A percentile compares a stretch with the other conserved stretches of the same genome.
These are phyloP conservation scores for Coriolopsis trogii DNA, from an alignment of 1,284 basidiomycete species.

Conservation along the genomic window DNA sequence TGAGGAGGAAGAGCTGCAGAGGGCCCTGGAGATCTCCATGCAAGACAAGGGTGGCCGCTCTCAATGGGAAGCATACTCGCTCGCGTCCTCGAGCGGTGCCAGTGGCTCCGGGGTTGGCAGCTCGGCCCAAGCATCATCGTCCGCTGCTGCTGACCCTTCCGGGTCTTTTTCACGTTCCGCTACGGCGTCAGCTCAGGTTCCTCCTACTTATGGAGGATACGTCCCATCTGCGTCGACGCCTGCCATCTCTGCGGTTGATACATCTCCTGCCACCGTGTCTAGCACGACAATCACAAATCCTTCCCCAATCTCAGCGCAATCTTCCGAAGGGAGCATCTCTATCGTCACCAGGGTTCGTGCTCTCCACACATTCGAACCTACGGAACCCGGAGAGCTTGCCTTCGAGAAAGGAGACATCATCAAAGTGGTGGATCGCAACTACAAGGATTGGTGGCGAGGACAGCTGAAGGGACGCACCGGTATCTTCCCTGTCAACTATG, in stretches of 20 bases:
- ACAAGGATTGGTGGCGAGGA: conserved; percentile 99
- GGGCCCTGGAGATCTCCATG: conserved; percentile 87
- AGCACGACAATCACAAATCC: conserved; percentile 22
- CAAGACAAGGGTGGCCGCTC: conserved; percentile 82
- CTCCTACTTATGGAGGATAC: conserved; percentile 35
- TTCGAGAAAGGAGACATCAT: conserved; percentile 96
- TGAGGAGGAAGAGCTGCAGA: conserved; percentile 92
- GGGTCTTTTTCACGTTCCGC: conserved; percentile 23
- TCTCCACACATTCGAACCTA: conserved; percentile 88
- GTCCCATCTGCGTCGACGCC: conserved; percentile 35
- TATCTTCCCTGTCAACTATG: conserved; percentile 98
- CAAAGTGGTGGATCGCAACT: conserved; percentile 93
- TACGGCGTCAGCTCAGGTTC: conserved; percentile 13
- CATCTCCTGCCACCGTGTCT: conserved; percentile 27
- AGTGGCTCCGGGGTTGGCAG: conserved; percentile 41
- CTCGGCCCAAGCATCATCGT: conserved; percentile 26
- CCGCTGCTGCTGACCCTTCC: conserved; percentile 27
- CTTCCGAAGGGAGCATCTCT: conserved; percentile 37
- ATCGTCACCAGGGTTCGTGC: conserved; percentile 87
- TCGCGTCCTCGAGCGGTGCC: conserved; percentile 45
- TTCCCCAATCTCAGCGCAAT: conserved; percentile 38
- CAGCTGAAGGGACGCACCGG: conserved; percentile 92
- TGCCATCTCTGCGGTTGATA: conserved; percentile 30
- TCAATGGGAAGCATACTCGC: conserved; percentile 49
- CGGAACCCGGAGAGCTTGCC: conserved; percentile 89